These are phyloP conservation scores for Sarcomyxa edulis DNA, from an alignment of 768 basidiomycete species.

Conservation along the genomic window DNA sequence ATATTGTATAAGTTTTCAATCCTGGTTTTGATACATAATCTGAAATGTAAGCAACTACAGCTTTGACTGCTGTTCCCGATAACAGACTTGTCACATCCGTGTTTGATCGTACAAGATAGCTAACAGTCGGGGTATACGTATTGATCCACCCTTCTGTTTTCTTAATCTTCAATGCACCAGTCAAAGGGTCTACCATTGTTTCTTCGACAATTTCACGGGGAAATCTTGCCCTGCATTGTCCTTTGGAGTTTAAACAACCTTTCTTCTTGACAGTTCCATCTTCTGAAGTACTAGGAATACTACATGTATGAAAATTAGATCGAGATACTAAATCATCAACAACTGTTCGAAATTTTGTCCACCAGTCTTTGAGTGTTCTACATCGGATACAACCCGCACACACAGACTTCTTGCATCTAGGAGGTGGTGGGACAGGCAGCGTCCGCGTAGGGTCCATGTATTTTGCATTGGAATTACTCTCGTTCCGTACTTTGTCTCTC, in stretches of 20 bases:
- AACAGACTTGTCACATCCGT: slow-evolving; percentile 26
- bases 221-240: slow-evolving; percentile 17
- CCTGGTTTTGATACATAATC: slow-evolving; percentile 31
- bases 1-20: slow-evolving; percentile 26
- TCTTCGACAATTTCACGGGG: slow-evolving; percentile 10
- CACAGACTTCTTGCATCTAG: background rate
- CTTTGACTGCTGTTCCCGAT: slow-evolving; percentile 30
- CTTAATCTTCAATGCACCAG: slow-evolving; percentile 10
- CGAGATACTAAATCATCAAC: slow-evolving; percentile 14
- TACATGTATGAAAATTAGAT: slow-evolving; percentile 16
- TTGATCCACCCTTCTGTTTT: slow-evolving; percentile 22
- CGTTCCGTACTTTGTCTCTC: background rate
- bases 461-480: background rate
- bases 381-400: slow-evolving; percentile 7
- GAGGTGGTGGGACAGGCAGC: slow-evolving; percentile 17
- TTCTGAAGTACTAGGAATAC: too few relatives aligned
- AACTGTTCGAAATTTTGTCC: slow-evolving; percentile 3
- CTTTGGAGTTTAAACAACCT: slow-evolving; percentile 5
- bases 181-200: slow-evolving; percentile 14
- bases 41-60: slow-evolving; percentile 25
- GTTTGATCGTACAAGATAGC: slow-evolving; percentile 23
- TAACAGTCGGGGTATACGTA: slow-evolving; percentile 12
- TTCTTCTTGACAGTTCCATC: slow-evolving; percentile 1
- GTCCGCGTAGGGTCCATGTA: slow-evolving; percentile 18
- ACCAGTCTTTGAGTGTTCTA: slow-evolving; percentile 7